Base-by-base conservation (phyloP, 2,329 filamentous ascomycete genomes). In the Didymella pomorum region DNA sequence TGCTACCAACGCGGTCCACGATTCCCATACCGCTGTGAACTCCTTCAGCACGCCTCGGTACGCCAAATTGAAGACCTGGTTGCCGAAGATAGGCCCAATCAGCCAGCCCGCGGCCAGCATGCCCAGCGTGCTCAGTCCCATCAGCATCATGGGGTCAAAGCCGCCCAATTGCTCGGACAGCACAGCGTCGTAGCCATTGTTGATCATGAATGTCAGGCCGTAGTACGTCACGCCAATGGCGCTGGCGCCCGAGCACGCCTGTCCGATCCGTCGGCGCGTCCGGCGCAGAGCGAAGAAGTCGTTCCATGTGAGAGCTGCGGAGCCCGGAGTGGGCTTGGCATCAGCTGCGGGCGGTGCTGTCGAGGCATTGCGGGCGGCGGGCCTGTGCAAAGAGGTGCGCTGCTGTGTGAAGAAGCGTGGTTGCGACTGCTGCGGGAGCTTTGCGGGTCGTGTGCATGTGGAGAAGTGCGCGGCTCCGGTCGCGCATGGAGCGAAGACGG, bases 261-360 rank as follows among this genome's bases (percentile, higher is more conserved):
- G 85, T 75, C 94, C 92, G 81, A 93, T 90, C 70, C 91, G 87
- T 60, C 94, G 89, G 55, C 94, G 91, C 60, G 88, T 90, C 70
- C 92, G 90, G 72, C 94, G 92, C 60, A 98, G 88, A 75, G 87
- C 87, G 83, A 98, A 96, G 83, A 97, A 98, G 51, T 87, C 88
- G 81, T 97, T 89, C 94, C 94, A 98, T 79, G 81, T 81, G 35
- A 83, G 76, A 55, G 66, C 63, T 42, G 63, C 57, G 41, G 63
- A 49, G 47, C 49, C 52, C 14, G 64, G 48, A 7, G 71, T 20
- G 11, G 63, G 26, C 50, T 49, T 62, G 50, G 65, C 51, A 16
- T 61, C 59, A 35, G 68, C 42, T 31, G 66, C 52, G 12, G 63
- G 51, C 7, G 67, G 55, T 14, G 65, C 44, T 16, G 56, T 55